Conservation (phyloP, 495 filamentous ascomycete species). For the Letharia columbiana region DNA sequence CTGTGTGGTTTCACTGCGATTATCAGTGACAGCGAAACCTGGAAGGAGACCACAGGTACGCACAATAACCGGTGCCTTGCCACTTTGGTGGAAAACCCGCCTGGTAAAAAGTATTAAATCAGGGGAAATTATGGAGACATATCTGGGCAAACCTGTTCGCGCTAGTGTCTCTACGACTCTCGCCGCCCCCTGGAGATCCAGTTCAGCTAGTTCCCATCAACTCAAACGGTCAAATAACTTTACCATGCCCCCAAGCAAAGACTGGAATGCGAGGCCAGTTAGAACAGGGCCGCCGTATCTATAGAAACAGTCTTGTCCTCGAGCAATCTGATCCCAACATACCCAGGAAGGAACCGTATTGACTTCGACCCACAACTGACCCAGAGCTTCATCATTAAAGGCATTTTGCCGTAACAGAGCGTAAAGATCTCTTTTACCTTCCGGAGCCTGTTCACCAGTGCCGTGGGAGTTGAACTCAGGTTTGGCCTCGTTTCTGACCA, state of each 20-base stretch:
- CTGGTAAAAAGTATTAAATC: conserved; percentile 1
- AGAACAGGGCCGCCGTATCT: conserved; percentile 62
- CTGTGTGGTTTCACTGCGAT: conserved; percentile 41
- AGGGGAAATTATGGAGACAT: neutral
- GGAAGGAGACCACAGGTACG: neutral
- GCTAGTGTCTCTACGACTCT: conserved; percentile 61
- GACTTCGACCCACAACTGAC: conserved; percentile 56
- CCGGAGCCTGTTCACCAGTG: neutral
- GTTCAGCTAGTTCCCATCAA: neutral
- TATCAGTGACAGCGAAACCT: neutral
- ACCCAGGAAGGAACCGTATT: conserved; percentile 71
- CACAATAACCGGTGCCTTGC: conserved; percentile 59
- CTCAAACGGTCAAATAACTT: neutral
- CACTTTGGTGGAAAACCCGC: conserved; percentile 64
- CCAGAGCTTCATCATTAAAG: conserved; percentile 46
- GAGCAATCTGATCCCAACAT: conserved; percentile 67
- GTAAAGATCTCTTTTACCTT: conserved; percentile 50
- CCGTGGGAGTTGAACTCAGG: conserved; percentile 12
- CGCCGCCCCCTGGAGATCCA: conserved; percentile 15
- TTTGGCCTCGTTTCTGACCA: neutral
- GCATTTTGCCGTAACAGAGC: conserved; percentile 50
- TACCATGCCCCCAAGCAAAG: conserved; percentile 55
- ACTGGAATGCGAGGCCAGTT: conserved; percentile 55
- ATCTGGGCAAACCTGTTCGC: conserved; percentile 44
- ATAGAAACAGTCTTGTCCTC: conserved; percentile 54